Evolutionary conservation across 768 basidiomycete genomes (phyloP).

Genomic region (Phallus indusiatus): DNA sequence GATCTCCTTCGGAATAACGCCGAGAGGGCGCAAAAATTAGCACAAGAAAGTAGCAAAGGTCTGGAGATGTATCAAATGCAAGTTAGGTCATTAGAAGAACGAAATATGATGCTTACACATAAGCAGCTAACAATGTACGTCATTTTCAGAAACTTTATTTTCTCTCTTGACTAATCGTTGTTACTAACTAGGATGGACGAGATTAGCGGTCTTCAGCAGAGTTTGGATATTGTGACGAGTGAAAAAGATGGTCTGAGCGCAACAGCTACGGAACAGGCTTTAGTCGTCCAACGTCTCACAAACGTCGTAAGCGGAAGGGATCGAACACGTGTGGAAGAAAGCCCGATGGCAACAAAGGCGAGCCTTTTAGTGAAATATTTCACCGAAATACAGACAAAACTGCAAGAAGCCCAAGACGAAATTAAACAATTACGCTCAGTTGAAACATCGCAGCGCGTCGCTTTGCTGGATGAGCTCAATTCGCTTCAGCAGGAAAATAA

Average conservation of each 20-base stretch:
- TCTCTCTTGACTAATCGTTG: slow-evolving; percentile 3
- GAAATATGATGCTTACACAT: slow-evolving; percentile 43
- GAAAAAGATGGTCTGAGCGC: slow-evolving; percentile 67
- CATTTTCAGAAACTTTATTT: not conserved
- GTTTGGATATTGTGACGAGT: slow-evolving; percentile 45
- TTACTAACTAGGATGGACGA: slow-evolving; percentile 62
- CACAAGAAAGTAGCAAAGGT: slow-evolving; percentile 68
- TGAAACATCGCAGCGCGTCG: slow-evolving; percentile 75
- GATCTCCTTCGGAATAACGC: slow-evolving; percentile 89
- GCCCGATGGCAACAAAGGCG: slow-evolving; percentile 46
- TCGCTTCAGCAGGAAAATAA: slow-evolving; percentile 72
- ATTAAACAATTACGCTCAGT: slow-evolving; percentile 54
- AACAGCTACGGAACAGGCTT: slow-evolving; percentile 61
- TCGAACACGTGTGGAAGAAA: slow-evolving; percentile 59
- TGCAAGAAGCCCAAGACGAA: slow-evolving; percentile 60
- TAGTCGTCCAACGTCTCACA: slow-evolving; percentile 60
- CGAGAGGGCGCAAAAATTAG: slow-evolving; percentile 83
- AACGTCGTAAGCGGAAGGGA: slow-evolving; percentile 63
- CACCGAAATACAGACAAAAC: slow-evolving; percentile 45
- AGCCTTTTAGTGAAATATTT: slow-evolving; percentile 63
- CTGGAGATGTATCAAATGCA: slow-evolving; percentile 90
- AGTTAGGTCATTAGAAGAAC: slow-evolving; percentile 69
- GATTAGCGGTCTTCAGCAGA: slow-evolving; percentile 45
- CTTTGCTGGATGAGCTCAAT: slow-evolving; percentile 83
- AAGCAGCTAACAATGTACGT: slow-evolving; percentile 52